phyloP scores from a whole-genome alignment of 2,329 filamentous ascomycete species.

The Fusarium agapanthi region DNA sequence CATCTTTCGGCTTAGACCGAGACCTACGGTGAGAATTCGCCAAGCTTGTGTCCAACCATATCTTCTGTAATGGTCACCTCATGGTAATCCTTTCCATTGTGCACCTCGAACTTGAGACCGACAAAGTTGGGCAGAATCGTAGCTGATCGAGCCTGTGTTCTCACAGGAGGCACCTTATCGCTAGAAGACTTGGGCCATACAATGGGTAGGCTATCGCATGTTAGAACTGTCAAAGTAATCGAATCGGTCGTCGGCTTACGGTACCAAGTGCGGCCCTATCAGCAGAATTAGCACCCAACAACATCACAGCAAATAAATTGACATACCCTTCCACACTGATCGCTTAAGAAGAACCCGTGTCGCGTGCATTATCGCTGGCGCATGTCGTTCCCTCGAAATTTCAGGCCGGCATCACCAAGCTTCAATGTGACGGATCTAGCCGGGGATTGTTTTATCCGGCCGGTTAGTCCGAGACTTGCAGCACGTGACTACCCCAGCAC shows the following conservation, averaged over 20 bases:
- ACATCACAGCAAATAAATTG: background rate
- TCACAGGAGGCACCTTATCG: constrained; percentile 75
- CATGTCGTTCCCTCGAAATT: constrained; percentile 39
- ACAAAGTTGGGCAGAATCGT: constrained; percentile 95
- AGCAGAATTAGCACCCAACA: constrained; percentile 32
- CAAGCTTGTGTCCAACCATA: constrained; percentile 95
- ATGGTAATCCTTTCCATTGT: constrained; percentile 89
- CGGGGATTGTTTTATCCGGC: constrained; percentile 29
- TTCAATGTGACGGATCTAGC: constrained; percentile 22
- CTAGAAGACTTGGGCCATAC: constrained; percentile 65
- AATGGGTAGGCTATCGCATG: constrained; percentile 66
- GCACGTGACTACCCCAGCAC: constrained; percentile 18
- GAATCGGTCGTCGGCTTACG: constrained; percentile 51
- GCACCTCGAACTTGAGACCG: constrained; percentile 85
- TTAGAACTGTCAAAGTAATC: constrained; percentile 37
- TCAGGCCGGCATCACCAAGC: constrained; percentile 28
- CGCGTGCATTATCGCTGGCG: constrained; percentile 67
- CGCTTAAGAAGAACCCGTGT: constrained; percentile 75
- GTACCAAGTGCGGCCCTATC: constrained; percentile 62
- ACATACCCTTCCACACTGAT: constrained; percentile 87
- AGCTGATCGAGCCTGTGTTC: constrained; percentile 85
- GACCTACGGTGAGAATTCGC: constrained; percentile 88
- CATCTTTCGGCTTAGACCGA: background rate
- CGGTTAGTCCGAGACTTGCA: constrained; percentile 9
- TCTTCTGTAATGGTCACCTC: constrained; percentile 89